Evolutionary conservation across 192 early-diverging fungal genomes (phyloP).

Genomic region (Spizellomyces sp.): DNA sequence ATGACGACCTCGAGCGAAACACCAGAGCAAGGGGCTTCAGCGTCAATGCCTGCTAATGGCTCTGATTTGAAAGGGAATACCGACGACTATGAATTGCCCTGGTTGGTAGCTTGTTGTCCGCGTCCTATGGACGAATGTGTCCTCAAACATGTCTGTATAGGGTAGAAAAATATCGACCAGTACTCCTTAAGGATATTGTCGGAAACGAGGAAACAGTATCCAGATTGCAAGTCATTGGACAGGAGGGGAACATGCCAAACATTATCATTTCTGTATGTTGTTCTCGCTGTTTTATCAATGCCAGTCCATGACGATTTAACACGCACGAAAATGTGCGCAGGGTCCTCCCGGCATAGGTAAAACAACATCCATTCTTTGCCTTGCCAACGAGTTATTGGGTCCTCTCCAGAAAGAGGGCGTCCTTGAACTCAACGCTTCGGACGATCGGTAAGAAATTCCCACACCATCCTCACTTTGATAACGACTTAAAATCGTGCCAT

Average conservation of each 20-base stretch:
- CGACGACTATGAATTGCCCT: slow-evolving; percentile 55
- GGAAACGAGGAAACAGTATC: slow-evolving; percentile 93
- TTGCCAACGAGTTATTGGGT: slow-evolving; percentile 89
- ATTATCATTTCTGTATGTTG: slow-evolving; percentile 79
- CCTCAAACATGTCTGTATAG: slow-evolving; percentile 28
- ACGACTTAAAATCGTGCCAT: neutral
- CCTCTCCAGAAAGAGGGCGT: slow-evolving; percentile 88
- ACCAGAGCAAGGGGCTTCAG: neutral
- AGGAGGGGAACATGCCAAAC: slow-evolving; percentile 94
- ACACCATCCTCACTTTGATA: too few relatives aligned
- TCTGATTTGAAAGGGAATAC: slow-evolving; percentile 46
- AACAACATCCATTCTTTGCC: slow-evolving; percentile 92
- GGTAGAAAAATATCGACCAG: slow-evolving; percentile 96
- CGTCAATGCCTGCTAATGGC: neutral
- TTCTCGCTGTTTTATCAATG: neutral
- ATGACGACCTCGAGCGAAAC: slow-evolving; percentile 2
- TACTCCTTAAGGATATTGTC: slow-evolving; percentile 83
- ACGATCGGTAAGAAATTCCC: slow-evolving; percentile 73
- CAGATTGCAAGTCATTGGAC: slow-evolving; percentile 80
- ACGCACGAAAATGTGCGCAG: neutral
- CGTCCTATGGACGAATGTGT: neutral
- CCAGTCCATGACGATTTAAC: neutral
- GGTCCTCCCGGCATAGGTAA: slow-evolving; percentile 97
- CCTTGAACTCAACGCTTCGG: slow-evolving; percentile 97
- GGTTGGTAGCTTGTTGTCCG: slow-evolving; percentile 32